phyloP scores from a whole-genome alignment of 208 protist genomes.

The Acanthamoeba triangularis region DNA sequence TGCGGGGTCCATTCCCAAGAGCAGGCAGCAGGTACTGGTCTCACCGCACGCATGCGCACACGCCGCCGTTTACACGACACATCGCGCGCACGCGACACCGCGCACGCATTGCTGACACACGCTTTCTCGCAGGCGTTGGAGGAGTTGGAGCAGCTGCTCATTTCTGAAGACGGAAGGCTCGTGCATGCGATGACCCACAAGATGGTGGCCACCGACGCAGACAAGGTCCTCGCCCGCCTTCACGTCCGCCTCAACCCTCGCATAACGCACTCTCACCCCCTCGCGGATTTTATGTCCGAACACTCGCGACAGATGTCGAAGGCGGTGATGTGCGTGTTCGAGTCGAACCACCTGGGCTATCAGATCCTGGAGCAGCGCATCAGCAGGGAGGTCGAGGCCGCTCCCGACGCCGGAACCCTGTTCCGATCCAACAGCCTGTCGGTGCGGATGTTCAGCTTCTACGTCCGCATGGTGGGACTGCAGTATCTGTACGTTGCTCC shows the following conservation, averaged over 20 bases:
- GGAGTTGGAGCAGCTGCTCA: background rate
- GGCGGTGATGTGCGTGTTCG: slow-evolving; percentile 29
- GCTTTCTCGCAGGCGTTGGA: background rate
- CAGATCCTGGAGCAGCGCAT: slow-evolving; percentile 3
- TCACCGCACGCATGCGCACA: too few species aligned
- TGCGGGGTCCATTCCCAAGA: background rate
- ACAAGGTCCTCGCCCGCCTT: background rate
- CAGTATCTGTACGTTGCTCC: background rate
- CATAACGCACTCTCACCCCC: background rate
- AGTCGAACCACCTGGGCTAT: background rate
- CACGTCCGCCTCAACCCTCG: background rate
- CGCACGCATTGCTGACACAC: background rate
- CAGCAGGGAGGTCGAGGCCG: background rate
- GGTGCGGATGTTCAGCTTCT: slow-evolving; percentile 44
- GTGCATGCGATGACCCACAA: slow-evolving; percentile 16
- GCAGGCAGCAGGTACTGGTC: background rate
- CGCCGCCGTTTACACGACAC: too few species aligned
- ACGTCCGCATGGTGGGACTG: slow-evolving; percentile 18
- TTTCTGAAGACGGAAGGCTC: background rate
- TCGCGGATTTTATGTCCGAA: background rate
- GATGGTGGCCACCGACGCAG: background rate
- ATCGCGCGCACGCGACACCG: too few species aligned
- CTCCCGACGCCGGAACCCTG: background rate
- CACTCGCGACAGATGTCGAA: background rate
- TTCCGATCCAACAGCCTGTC: slow-evolving; percentile 40